phyloP scores from a whole-genome alignment of 768 basidiomycete species.

The Serendipita sp. region DNA sequence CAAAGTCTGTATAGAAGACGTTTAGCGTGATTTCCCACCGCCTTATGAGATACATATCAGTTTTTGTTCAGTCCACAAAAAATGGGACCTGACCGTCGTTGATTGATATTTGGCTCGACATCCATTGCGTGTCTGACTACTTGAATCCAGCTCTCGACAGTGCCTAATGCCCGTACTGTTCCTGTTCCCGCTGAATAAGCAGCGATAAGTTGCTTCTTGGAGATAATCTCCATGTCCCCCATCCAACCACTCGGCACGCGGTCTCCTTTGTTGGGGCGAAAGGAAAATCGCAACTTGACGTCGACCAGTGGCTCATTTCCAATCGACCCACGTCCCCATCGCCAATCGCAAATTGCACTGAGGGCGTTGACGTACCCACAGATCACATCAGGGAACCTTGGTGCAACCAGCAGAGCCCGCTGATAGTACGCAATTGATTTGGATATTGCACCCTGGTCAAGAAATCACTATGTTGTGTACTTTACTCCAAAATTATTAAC shows the following conservation, averaged over 20 bases:
- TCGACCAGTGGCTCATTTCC: constrained; percentile 16
- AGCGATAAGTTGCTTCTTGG: constrained; percentile 24
- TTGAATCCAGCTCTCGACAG: constrained; percentile 25
- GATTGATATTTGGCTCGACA: constrained; percentile 15
- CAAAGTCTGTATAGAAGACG: constrained; percentile 18
- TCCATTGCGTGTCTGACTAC: constrained; percentile 19
- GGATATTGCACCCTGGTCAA: constrained; percentile 23
- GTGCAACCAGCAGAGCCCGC: constrained; percentile 28
- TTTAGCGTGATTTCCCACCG: constrained; percentile 21
- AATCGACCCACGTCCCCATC: constrained; percentile 24
- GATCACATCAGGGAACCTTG: constrained; percentile 31
- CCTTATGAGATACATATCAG: not conserved
- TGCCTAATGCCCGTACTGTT: constrained; percentile 16
- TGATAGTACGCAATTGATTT: constrained; percentile 33
- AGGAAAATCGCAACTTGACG: constrained; percentile 11
- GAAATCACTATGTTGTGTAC: not conserved
- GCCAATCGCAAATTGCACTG: constrained; percentile 32
- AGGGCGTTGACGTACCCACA: constrained; percentile 33
- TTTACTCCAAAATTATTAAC: constrained; percentile 6
- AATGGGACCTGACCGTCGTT: constrained; percentile 12
- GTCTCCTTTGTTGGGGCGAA: not conserved
- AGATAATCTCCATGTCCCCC: constrained; percentile 23
- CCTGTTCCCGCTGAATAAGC: constrained; percentile 20
- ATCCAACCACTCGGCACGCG: constrained; percentile 20
- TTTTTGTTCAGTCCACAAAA: not conserved